phyloP scores from a whole-genome alignment of 2,329 filamentous ascomycete genomes.

The Rutstroemia sp. region DNA sequence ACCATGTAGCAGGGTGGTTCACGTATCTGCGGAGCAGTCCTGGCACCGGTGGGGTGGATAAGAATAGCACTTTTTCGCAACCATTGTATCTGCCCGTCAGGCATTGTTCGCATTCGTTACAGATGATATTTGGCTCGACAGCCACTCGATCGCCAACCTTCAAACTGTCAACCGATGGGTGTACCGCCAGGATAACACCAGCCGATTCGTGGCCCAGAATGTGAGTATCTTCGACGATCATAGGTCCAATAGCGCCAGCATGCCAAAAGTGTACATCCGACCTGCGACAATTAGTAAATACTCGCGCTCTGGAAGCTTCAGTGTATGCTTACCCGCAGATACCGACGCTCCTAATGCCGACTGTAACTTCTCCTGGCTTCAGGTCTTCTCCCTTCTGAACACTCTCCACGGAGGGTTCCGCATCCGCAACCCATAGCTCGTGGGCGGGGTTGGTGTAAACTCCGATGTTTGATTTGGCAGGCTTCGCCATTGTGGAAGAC shows the following conservation, averaged over 20 bases:
- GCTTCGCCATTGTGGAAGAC: conserved; percentile 16
- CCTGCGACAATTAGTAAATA: conserved; percentile 35
- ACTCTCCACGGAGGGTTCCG: conserved; percentile 67
- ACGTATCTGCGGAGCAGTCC: conserved; percentile 87
- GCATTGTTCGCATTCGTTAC: conserved; percentile 83
- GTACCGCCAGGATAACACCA: conserved; percentile 73
- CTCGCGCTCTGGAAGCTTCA: background rate
- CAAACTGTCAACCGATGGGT: conserved; percentile 70
- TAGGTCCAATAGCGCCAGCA: conserved; percentile 87
- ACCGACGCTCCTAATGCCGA: conserved; percentile 88
- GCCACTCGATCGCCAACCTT: conserved; percentile 86
- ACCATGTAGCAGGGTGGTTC: conserved; percentile 91
- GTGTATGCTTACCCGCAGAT: conserved; percentile 70
- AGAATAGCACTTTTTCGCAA: conserved; percentile 77
- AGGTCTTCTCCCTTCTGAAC: conserved; percentile 61
- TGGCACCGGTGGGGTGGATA: conserved; percentile 83
- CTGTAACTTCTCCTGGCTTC: conserved; percentile 74
- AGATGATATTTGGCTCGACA: conserved; percentile 90
- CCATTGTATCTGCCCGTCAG: conserved; percentile 92
- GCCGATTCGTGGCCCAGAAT: conserved; percentile 93
- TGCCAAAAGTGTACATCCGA: conserved; percentile 98
- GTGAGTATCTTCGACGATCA: conserved; percentile 84
- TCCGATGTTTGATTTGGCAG: conserved; percentile 79
- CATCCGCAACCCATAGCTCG: conserved; percentile 80
- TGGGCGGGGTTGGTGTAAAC: conserved; percentile 93